Base-by-base conservation (phyloP, 768 basidiomycete species). In the Auriscalpium vulgare region DNA sequence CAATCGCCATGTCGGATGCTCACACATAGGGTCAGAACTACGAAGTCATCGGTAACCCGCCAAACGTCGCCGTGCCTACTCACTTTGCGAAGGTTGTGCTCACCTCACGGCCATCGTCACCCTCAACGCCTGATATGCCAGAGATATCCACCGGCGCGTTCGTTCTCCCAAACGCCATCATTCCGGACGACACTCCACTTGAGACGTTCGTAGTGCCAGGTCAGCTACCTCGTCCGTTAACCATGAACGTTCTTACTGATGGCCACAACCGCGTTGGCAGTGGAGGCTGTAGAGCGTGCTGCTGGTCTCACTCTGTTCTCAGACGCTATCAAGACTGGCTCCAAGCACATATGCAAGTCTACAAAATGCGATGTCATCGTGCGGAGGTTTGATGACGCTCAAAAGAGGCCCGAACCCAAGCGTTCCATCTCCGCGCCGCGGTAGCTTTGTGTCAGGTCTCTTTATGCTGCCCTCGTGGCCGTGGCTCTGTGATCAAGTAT, bases 21-120 rank as follows among this genome's bases (percentile, higher is more conserved):
- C 37, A 44, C 29, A 10, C 14, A 37, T n/a, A 11, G 14, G 40
- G 34, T 8, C 62, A 97, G 93, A 85, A 81, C 3, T 84, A 98
- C 67, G 95, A 99, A 77, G 88, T 99, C 45, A 98, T 99, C 62
- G 97, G 97, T 0, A 80, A 79, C 16, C 91, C 93, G 10, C 92
- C 94, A 10, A 91, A 88, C 65, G 76, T 97, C 56, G 77, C 90
- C 50, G 97, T 99, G 16, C 97, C 97, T 1, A 98, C 97, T 6
- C 97, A 99, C 68, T 98, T 98, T 68, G 95, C 95, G 36, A 98
- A 98, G 70, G 95, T 97, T 36, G 84, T 97, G 21, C 75, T 97
- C 51, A 79, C 88, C 2, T 79, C 90, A 0, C 81, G 80, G 60
- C 87, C 91, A 0, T 75, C 81, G 23, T 91, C 88, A 1, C 87